These are phyloP conservation scores for Chenopodium berlandieri DNA, from an alignment of 148 eudicot genomes.

Conservation along the genomic window DNA sequence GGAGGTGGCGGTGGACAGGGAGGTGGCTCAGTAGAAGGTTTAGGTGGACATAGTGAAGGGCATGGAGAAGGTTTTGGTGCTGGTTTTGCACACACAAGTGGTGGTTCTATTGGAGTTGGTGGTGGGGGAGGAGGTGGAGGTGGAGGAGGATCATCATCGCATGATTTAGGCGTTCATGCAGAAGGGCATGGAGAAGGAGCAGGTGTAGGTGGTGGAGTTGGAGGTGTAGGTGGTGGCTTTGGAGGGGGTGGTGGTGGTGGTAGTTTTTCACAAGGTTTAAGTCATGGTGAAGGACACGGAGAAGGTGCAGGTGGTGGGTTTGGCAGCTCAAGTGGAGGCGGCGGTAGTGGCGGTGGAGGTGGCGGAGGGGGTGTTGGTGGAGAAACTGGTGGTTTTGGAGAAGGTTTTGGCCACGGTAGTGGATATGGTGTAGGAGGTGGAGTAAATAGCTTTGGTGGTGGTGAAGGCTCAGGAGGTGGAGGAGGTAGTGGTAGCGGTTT, in stretches of 20 bases:
- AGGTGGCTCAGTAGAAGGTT: background rate
- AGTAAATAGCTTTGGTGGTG: background rate
- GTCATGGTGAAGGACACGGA: conserved; percentile 14
- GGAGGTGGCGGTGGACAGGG: conserved; percentile 16
- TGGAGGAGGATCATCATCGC: conserved; percentile 14
- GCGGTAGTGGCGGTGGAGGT: background rate
- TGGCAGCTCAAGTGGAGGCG: background rate
- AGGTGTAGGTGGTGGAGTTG: background rate
- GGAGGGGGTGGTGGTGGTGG: conserved; percentile 9
- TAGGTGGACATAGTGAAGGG: conserved; percentile 13
- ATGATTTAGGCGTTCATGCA: background rate
- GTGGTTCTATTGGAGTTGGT: background rate
- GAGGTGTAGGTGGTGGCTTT: background rate
- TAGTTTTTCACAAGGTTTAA: background rate
- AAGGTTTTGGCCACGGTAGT: conserved; percentile 16
- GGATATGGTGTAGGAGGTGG: conserved; percentile 8
- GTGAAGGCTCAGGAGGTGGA: conserved; percentile 1
- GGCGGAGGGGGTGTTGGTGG: background rate
- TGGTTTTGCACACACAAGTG: conserved; percentile 11
- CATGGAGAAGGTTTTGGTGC: conserved; percentile 16
- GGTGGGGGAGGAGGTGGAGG: conserved; percentile 21
- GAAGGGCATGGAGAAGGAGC: conserved; percentile 17
- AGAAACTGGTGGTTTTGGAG: conserved; percentile 9
- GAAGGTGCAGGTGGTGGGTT: conserved; percentile 8
- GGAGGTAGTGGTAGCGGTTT: conserved; percentile 17